phyloP scores from a whole-genome alignment of 2,329 filamentous ascomycete genomes.

The Fusarium fracticaudum region DNA sequence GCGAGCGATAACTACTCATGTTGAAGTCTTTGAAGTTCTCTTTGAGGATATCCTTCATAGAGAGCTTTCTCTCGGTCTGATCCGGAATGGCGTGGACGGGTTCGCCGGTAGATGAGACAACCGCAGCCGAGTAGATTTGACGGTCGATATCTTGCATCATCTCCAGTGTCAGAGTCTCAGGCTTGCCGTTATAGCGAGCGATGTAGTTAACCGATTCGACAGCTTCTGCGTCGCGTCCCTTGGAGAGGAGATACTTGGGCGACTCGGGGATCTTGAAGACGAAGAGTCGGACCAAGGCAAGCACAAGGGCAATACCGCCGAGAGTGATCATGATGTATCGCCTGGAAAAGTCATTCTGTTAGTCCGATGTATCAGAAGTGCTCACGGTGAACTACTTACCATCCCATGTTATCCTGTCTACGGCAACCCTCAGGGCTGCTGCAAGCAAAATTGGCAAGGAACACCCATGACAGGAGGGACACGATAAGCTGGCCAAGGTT shows the following conservation, averaged over 20 bases:
- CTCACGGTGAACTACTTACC: slow-evolving; percentile 31
- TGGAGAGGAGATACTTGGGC: slow-evolving; percentile 22
- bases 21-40: slow-evolving; percentile 58
- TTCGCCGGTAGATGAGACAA: background rate
- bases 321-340: slow-evolving; percentile 9
- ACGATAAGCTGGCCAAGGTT: slow-evolving; percentile 58
- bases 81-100: background rate
- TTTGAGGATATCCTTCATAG: slow-evolving; percentile 4
- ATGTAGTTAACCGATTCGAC: slow-evolving; percentile 19
- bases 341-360: background rate
- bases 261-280: slow-evolving; percentile 18
- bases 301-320: slow-evolving; percentile 1
- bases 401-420: slow-evolving; percentile 55
- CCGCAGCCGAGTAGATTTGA: background rate
- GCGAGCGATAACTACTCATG: slow-evolving; percentile 59
- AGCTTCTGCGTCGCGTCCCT: slow-evolving; percentile 15
- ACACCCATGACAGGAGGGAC: slow-evolving; percentile 47
- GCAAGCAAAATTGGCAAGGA: slow-evolving; percentile 51
- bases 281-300: background rate
- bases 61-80: background rate
- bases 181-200: slow-evolving; percentile 17
- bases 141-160: slow-evolving; percentile 30
- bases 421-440: slow-evolving; percentile 27
- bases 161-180: slow-evolving; percentile 24
- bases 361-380: background rate